phyloP scores from a whole-genome alignment of 176 grass and related monocot genomes.

The Bromus sterilis region DNA sequence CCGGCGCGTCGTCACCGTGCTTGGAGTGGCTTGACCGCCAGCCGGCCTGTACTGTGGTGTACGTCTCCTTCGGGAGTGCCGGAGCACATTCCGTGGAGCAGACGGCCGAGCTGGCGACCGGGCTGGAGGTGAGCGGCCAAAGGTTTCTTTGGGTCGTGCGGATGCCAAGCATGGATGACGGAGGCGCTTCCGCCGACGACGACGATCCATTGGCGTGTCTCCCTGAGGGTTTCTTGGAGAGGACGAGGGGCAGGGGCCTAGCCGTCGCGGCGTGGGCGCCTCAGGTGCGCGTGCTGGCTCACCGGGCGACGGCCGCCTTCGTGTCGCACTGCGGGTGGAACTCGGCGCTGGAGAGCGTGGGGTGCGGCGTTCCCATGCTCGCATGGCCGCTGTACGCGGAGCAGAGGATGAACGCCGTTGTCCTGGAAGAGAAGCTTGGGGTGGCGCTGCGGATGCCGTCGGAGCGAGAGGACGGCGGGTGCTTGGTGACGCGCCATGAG shows the following conservation, averaged over 20 bases:
- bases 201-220: not conserved
- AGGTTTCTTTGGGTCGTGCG: not conserved
- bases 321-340: slow-evolving; percentile 79
- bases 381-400: slow-evolving; percentile 51
- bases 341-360: slow-evolving; percentile 44
- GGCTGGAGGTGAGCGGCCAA: not conserved
- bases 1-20: no score
- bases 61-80: not conserved
- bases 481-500: not conserved
- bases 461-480: no score
- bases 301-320: slow-evolving; percentile 43
- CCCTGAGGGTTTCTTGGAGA: not conserved
- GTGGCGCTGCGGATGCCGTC: not conserved
- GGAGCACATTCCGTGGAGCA: not conserved
- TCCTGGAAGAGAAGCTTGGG: not conserved
- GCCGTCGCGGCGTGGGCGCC: not conserved
- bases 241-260: not conserved
- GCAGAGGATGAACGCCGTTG: slow-evolving; percentile 11
- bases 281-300: slow-evolving; percentile 36
- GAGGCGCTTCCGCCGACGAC: no score
- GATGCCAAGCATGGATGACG: no score
- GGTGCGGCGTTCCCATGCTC: slow-evolving; percentile 41
- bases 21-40: not conserved
- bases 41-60: not conserved
- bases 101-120: not conserved